phyloP scores from a whole-genome alignment of 2,329 filamentous ascomycete species.

The Neonectria magnoliae region DNA sequence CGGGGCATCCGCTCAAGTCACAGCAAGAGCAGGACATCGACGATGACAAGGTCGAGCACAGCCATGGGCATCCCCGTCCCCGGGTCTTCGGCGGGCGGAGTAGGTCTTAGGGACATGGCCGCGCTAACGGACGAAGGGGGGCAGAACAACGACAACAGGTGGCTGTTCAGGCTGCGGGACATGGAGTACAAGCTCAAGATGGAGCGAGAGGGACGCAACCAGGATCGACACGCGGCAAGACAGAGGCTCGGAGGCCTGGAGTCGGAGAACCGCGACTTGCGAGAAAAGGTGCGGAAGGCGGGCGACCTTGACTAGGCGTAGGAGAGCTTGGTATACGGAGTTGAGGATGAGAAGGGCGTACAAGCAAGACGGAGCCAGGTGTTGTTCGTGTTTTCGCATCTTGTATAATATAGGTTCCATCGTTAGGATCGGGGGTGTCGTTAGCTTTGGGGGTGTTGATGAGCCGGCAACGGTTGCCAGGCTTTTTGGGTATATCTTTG shows the following conservation, averaged over 20 bases:
- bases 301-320: conserved; percentile 38
- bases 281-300: conserved; percentile 65
- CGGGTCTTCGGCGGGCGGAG: conserved; percentile 36
- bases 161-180: conserved; percentile 86
- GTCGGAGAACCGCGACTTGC: conserved; percentile 76
- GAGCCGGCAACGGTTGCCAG: conserved; percentile 17
- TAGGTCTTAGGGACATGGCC: conserved; percentile 44
- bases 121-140: conserved; percentile 38
- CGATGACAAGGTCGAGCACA: conserved; percentile 46
- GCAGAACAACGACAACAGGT: conserved; percentile 71
- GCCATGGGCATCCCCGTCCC: conserved; percentile 42
- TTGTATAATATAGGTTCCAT: conserved; percentile 40
- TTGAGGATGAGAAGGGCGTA: conserved; percentile 22
- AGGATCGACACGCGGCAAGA: conserved; percentile 85
- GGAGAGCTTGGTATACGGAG: conserved; percentile 25
- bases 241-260: conserved; percentile 82
- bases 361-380: conserved; percentile 37
- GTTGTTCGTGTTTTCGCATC: conserved; percentile 30
- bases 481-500: conserved; percentile 22
- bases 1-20: conserved; percentile 46
- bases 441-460: conserved; percentile 26
- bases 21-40: conserved; percentile 45
- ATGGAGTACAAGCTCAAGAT: conserved; percentile 89
- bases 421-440: conserved; percentile 24
- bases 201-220: conserved; percentile 84